phyloP scores from a whole-genome alignment of 2,329 filamentous ascomycete species.

The Fonsecaea pugnacius region DNA sequence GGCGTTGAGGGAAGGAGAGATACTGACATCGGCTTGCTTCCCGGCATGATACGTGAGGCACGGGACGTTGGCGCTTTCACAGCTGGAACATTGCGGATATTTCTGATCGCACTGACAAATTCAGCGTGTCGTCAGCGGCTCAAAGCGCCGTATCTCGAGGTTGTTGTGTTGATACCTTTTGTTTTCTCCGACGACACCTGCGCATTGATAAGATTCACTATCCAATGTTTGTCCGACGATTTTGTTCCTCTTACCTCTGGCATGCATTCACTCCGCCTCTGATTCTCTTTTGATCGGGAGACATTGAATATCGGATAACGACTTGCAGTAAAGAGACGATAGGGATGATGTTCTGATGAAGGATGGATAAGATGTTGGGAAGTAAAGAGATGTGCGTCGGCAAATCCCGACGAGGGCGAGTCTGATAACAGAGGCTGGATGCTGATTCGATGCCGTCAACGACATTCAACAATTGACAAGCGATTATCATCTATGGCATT shows the following conservation, averaged over 20 bases:
- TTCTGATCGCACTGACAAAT: conserved; percentile 36
- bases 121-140: conserved; percentile 5
- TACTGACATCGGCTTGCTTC: conserved; percentile 37
- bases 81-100: conserved; percentile 38
- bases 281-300: conserved; percentile 14
- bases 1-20: neutral
- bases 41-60: conserved; percentile 38
- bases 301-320: conserved; percentile 4
- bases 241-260: conserved; percentile 20
- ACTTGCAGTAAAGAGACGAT: neutral
- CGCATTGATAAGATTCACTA: conserved; percentile 6
- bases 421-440: conserved; percentile 12
- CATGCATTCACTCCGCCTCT: conserved; percentile 20
- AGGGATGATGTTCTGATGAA: neutral
- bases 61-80: conserved; percentile 28
- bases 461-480: neutral
- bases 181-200: conserved; percentile 29
- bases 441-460: conserved; percentile 5
- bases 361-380: no score
- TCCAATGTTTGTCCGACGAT: neutral
- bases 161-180: conserved; percentile 20
- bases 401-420: conserved; percentile 8
- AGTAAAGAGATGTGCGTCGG: neutral
- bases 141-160: neutral
- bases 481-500: neutral